Evolutionary conservation across 345 rosid genomes (phyloP).

Genomic region (Sisymbrium altissimum): DNA sequence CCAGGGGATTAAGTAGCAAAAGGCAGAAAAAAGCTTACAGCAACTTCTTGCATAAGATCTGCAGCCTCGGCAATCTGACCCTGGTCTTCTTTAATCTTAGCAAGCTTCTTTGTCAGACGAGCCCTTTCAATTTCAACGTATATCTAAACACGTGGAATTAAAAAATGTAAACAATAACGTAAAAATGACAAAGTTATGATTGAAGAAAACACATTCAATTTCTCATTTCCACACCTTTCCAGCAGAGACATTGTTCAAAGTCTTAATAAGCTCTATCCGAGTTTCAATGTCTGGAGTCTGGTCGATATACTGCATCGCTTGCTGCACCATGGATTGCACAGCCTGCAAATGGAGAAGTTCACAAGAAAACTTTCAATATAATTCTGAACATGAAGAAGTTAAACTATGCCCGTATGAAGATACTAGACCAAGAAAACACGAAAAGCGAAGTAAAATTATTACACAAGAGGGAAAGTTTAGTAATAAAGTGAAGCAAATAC

Average conservation of each 20-base stretch:
- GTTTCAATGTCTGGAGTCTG: conserved; percentile 91
- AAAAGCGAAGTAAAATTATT: conserved; percentile 13
- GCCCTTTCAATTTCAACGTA: conserved; percentile 99
- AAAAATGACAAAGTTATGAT: neutral
- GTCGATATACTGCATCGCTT: conserved; percentile 93
- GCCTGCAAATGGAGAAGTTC: conserved; percentile 46
- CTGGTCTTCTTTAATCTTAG: conserved; percentile 95
- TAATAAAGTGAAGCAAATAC: conserved; percentile 1
- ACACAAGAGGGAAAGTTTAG: neutral
- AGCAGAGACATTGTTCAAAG: conserved; percentile 81
- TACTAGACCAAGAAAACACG: neutral
- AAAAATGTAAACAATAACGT: neutral
- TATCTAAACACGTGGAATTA: conserved; percentile 43
- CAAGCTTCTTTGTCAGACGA: conserved; percentile 84
- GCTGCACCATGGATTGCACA: conserved; percentile 96
- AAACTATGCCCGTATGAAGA: neutral
- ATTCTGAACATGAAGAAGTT: neutral
- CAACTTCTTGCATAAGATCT: conserved; percentile 99
- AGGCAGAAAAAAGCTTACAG: conserved; percentile 49
- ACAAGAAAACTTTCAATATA: neutral
- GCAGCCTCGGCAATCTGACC: conserved; percentile 98
- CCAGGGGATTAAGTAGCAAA: neutral
- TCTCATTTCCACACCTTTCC: conserved; percentile 66
- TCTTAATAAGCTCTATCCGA: conserved; percentile 84
- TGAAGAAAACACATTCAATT: neutral